Base-by-base conservation (phyloP, 148 eudicot genomes). In the Arctostaphylos glauca region DNA sequence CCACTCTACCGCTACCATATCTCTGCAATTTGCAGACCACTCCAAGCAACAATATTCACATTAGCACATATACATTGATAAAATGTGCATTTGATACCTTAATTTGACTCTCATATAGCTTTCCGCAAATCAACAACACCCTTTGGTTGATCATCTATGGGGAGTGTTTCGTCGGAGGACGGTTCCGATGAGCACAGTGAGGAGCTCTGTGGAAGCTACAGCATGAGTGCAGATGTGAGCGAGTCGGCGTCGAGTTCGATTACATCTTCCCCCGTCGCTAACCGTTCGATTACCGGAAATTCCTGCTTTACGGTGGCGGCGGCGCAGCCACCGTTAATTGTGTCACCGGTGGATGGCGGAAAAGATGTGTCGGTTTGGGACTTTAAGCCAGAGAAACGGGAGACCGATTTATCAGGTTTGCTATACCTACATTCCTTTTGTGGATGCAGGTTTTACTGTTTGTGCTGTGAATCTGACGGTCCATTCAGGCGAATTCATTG, bases 291-390 rank as follows among this genome's bases (percentile, higher is more conserved):
- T 9, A 48, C 16, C 67, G 18, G 76, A 21, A 44, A 48, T 23
- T 59, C 55, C 18, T 62, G 72, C 66, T 80, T 74, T 50, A 48
- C 76, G 62, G n/a, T 15, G n/a, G 25, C 62, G 9, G 4, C 60
- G 55, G 52, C 77, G 44, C 88, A 86, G 43, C 56, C 74, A 10
- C 71, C 71, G 43, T 1, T 25, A 5, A 43, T 83, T 2, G 47
- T 77, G 50, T 77, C 71, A 53, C 84, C 86, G 18, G 78, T 82
- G 54, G 49, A 70, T 80, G 86, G 80, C 9, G 81, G 86, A 3
- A 85, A 81, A 74, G 98, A 90, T 81, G 95, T 86, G 74, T 87
- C 89, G 70, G 81, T 87, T 48, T 93, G 92, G 92, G 91, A 91
- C 48, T 80, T 84, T 13, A 88, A 89, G 75, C 66, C 74, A 4